Percentiles rank a stretch among this genome's conserved stretches.
phyloP scores from a whole-genome alignment of 139 green algal species.

The Tetradesmus obliquus region DNA sequence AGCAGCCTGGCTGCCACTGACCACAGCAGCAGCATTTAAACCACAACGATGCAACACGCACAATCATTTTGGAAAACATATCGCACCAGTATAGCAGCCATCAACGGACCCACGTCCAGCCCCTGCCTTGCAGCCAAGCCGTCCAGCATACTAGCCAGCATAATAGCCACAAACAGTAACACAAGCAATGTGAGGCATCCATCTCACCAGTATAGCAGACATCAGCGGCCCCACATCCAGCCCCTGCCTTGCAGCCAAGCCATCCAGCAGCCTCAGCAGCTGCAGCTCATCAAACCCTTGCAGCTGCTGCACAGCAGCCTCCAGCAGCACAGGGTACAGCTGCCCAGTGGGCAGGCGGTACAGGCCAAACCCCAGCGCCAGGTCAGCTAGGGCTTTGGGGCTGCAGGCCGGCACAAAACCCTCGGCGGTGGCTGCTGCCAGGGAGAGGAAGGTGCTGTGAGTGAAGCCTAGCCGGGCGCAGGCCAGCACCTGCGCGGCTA shows the following conservation, averaged over 20 bases:
- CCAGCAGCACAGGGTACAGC: neutral
- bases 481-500: neutral
- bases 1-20: no score
- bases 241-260: neutral
- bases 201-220: neutral
- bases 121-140: neutral
- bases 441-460: slow-evolving; percentile 21
- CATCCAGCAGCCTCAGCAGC: slow-evolving; percentile 25
- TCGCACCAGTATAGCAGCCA: neutral
- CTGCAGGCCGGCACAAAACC: neutral
- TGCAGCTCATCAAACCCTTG: slow-evolving; percentile 5
- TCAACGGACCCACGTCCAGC: neutral
- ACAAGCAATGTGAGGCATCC: neutral
- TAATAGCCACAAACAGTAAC: neutral
- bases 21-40: no score
- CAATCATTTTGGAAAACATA: no score
- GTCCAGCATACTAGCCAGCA: neutral
- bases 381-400: slow-evolving; percentile 22
- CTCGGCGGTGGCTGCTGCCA: neutral
- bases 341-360: slow-evolving; percentile 1
- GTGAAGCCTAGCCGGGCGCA: slow-evolving; percentile 16
- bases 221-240: slow-evolving; percentile 15
- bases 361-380: slow-evolving; percentile 16
- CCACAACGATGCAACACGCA: no score
- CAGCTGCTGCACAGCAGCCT: neutral